A percentile compares a stretch with the other conserved stretches of the same genome.
Conservation (phyloP, 129 eudicot species). For the Lactuca saligna region DNA sequence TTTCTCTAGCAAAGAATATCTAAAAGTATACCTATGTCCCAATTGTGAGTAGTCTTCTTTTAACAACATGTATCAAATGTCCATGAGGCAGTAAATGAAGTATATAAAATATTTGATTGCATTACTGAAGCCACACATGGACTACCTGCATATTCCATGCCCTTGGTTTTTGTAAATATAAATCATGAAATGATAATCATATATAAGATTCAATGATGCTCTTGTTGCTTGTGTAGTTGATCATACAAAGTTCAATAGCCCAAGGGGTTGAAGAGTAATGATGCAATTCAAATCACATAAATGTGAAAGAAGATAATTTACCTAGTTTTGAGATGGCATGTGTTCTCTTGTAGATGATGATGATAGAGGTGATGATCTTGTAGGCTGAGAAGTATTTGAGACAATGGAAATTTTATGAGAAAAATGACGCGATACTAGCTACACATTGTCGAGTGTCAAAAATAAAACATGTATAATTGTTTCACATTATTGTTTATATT, state of each 20-base stretch:
- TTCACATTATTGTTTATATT: no score
- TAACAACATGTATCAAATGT: no score
- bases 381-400: constrained; percentile 51
- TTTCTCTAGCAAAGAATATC: no score
- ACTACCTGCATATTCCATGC: constrained; percentile 81
- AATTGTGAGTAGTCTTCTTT: no score
- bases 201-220: constrained; percentile 9
- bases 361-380: constrained; percentile 50
- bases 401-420: no score
- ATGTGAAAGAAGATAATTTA: constrained; percentile 13
- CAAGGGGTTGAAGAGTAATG: neutral
- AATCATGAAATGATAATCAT: neutral
- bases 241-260: constrained; percentile 32
- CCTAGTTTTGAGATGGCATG: constrained; percentile 56
- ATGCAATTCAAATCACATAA: constrained; percentile 2
- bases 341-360: constrained; percentile 46
- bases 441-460: no score
- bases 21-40: no score
- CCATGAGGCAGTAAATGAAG: constrained; percentile 63
- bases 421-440: no score
- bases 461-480: no score
- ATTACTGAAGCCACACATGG: constrained; percentile 80
- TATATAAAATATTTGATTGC: constrained; percentile 73
- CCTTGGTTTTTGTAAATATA: constrained; percentile 66
- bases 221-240: constrained; percentile 56